Conservation (phyloP, 2,329 filamentous ascomycete species). For the Aspergillus aculeatus region DNA sequence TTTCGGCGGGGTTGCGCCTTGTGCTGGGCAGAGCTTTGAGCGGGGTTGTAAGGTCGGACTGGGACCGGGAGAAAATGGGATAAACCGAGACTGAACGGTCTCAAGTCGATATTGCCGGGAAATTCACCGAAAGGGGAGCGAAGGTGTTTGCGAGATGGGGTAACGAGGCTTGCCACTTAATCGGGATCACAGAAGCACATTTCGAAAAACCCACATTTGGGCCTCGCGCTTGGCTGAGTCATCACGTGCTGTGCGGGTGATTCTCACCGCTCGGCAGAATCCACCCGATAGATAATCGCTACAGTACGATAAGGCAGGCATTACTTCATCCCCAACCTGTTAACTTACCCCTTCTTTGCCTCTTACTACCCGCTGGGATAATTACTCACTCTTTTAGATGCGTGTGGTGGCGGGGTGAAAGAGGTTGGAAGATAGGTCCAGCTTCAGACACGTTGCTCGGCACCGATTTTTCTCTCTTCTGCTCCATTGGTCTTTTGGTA, state of each 20-base stretch:
- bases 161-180: conserved; percentile 16
- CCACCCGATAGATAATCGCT: conserved; percentile 3
- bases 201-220: conserved; percentile 38
- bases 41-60: conserved; percentile 1
- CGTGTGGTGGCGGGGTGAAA: neutral
- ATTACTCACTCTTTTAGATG: neutral
- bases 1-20: conserved; percentile 53
- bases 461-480: neutral
- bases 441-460: neutral
- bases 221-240: conserved; percentile 15
- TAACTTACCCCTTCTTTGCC: neutral
- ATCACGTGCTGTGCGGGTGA: conserved; percentile 13
- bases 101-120: conserved; percentile 3
- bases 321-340: neutral
- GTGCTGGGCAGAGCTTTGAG: conserved; percentile 15
- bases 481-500: neutral
- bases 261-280: conserved; percentile 19
- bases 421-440: neutral
- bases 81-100: conserved; percentile 6
- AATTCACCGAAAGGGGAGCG: conserved; percentile 13
- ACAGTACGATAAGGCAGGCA: neutral
- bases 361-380: neutral
- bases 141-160: conserved; percentile 14
- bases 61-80: neutral
- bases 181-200: conserved; percentile 8